Evolutionary conservation across 441 rosid species (phyloP), one percentile per base, ranked within the genome.

Genomic region (Adansonia grandidieri): DNA sequence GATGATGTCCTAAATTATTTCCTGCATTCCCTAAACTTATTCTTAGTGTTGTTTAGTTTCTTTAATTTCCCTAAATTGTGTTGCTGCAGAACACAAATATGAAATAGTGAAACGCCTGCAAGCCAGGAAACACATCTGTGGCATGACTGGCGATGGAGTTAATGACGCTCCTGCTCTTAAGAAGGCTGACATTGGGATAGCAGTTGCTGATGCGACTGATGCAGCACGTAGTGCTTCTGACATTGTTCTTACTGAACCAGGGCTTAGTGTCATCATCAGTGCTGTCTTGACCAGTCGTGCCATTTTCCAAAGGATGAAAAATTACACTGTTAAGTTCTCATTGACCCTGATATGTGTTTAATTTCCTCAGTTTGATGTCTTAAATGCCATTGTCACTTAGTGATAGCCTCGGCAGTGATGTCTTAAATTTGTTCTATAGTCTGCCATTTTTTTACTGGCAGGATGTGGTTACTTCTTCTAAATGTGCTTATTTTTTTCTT

Each of bases 111-210:
- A 94, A 80, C 89, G 98, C 13, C 75, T 96, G 82, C 99, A 96
- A 92, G 98, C 97, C 3, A 91, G 96, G 87, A 96, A 92, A 77
- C 98, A 96, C 80, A 91, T 94, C 6, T 94, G 98, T 84, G 99
- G 99, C 37, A 96, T 96, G 99, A 96, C 99, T 20, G 98, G 99
- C 71, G 99, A 96, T 87, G 99, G 99, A 79, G 99, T 96, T 54
- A 96, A 96, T 75, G 99, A 96, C 84, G 98, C 99, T 6, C 99
- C 99, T 78, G 99, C 99, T 81, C 93, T 96, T 69, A 96, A 96
- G 88, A 96, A 93, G 79, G 99, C 99, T 72, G 99, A 96, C 84
- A 96, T 96, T 77, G 99, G 99, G 47, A 96, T 96, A 80, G 99
- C 99, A 22, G 99, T 96, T 47, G 98, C 98, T 63, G 99, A 96